Conservation (phyloP, 2,329 filamentous ascomycete species). For the Aureobasidium melanogenum region DNA sequence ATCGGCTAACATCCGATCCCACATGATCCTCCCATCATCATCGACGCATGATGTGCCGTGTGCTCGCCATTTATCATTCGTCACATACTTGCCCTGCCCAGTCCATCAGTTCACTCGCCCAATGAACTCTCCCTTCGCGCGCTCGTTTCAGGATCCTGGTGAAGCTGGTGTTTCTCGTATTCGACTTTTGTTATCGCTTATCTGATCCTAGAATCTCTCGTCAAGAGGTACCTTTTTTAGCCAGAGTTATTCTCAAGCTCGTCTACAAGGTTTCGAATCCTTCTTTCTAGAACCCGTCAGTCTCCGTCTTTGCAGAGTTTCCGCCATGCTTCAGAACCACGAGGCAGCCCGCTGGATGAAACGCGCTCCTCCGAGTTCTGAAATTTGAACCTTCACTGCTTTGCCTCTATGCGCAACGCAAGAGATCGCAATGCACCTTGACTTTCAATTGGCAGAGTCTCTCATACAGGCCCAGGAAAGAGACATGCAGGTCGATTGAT, state of each 20-base stretch:
- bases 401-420: not conserved
- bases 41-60: not conserved
- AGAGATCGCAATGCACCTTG: not conserved
- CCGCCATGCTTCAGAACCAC: not conserved
- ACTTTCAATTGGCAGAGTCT: no score
- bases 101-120: not conserved
- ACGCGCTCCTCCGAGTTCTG: not conserved
- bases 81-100: not conserved
- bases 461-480: no score
- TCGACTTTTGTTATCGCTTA: not conserved
- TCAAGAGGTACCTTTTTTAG: not conserved
- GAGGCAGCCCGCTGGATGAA: not conserved
- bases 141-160: not conserved
- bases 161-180: not conserved
- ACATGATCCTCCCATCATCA: not conserved
- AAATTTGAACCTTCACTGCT: not conserved
- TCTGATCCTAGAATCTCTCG: not conserved
- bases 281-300: constrained; percentile 6
- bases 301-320: not conserved
- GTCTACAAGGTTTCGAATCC: not conserved
- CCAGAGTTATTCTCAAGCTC: not conserved
- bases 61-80: not conserved
- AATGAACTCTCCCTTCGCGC: not conserved
- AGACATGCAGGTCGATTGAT: not conserved
- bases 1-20: not conserved